Conservation (phyloP, 768 basidiomycete genomes). For the Pulveroboletus frians region DNA sequence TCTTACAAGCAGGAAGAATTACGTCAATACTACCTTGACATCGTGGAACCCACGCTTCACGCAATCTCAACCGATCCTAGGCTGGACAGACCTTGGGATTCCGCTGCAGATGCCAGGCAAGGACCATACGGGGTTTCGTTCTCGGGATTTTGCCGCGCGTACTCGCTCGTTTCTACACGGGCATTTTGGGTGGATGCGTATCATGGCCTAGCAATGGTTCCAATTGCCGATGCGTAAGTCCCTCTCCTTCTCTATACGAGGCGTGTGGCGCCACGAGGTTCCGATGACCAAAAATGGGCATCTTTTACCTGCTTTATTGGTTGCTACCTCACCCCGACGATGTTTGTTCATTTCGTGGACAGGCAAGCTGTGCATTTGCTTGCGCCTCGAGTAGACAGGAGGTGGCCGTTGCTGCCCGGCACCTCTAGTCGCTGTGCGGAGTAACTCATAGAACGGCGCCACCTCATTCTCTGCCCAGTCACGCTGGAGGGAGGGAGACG, state of each 20-base stretch:
- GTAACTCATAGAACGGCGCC: slow-evolving; percentile 3
- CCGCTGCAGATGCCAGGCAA: not conserved
- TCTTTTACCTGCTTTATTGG: not conserved
- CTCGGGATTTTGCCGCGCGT: slow-evolving; percentile 32
- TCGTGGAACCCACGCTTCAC: slow-evolving; percentile 29
- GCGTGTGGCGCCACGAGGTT: slow-evolving; percentile 17
- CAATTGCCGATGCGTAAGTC: slow-evolving; percentile 76
- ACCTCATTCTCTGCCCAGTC: not conserved
- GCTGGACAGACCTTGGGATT: slow-evolving; percentile 1
- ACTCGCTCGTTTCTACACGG: slow-evolving; percentile 69
- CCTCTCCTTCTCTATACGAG: slow-evolving; percentile 3
- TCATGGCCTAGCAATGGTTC: slow-evolving; percentile 78
- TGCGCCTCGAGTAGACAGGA: slow-evolving; percentile 5
- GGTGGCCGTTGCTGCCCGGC: slow-evolving; percentile 20
- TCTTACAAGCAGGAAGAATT: slow-evolving; percentile 29
- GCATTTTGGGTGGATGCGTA: slow-evolving; percentile 81
- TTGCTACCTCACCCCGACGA: slow-evolving; percentile 11
- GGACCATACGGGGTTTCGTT: slow-evolving; percentile 18
- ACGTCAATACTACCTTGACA: slow-evolving; percentile 29
- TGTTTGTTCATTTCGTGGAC: slow-evolving; percentile 15
- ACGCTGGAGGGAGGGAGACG: not conserved
- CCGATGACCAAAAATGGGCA: slow-evolving; percentile 10
- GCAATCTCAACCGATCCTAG: slow-evolving; percentile 7
- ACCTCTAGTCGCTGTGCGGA: slow-evolving; percentile 8
- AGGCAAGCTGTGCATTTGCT: slow-evolving; percentile 7